Base-by-base conservation (phyloP, 176 grass and related monocot species). In the Eleusine coracana region DNA sequence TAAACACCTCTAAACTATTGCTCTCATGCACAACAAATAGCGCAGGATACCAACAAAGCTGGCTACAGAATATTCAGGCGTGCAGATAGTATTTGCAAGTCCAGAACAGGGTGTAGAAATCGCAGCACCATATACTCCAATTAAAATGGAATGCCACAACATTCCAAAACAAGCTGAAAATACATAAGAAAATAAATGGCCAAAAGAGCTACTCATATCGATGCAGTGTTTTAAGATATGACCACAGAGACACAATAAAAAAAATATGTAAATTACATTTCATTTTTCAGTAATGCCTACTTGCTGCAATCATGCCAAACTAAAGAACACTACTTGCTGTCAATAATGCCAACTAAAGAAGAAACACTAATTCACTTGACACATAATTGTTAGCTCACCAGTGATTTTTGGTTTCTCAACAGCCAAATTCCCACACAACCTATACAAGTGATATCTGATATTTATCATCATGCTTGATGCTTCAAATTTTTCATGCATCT, bases 321-420 rank as follows among this genome's bases (percentile, higher is more conserved):
- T 74, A 65, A 37, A 74, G 48, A 84, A 67, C 28, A 73, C 49
- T 75, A 68, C 0, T 59, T 68, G 39, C 40, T 82, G 63, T 50
- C 79, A 27, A 52, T 66, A 48, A 83, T 73, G 45, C 46, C 67
- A 83, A 83, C 60, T 73, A 52, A 36, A 73, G 25, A 88, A 60
- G 39, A 62, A 62, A 62, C 21, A 59, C 21, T 62, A 62, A 27
- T 27, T 63, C 60, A 63, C 25, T 63, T 63, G 60, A 63, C 25
- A 29, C 23, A 29, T 10, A 54, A 83, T 39, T 56, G 58, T 77
- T n/a, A 88, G 6, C 49, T 88, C 68, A 88, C 37, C 20, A 79
- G 69, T 8, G 36, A 84, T 49, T 31, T 58, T 70, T 51, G 60
- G 20, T 70, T 77, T 70, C 7, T 25, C 7, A 14, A 66, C 28